Conservation (phyloP, 139 green algal genomes). For the Chlamydomonas schloesseri region DNA sequence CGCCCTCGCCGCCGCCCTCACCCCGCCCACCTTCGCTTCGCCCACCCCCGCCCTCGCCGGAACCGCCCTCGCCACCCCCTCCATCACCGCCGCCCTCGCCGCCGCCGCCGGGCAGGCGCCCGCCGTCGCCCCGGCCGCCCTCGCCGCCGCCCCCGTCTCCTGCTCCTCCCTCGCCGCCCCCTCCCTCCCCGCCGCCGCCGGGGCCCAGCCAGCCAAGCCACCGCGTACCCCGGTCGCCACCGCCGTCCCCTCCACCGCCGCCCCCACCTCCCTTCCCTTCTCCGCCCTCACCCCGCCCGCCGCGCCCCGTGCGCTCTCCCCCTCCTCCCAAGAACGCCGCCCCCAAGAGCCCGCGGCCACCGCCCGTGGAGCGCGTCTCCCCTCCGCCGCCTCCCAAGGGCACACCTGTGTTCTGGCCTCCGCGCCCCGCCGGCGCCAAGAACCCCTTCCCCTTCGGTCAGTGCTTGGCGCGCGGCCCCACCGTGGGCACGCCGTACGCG, state of each 20-base stretch:
- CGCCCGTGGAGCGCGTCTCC: neutral
- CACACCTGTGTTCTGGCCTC: neutral
- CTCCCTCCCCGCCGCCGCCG: neutral
- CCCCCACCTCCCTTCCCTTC: too few relatives aligned
- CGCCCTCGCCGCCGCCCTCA: neutral
- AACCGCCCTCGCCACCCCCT: too few relatives aligned
- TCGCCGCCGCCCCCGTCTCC: neutral
- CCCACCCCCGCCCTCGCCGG: neutral
- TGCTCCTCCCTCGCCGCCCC: neutral
- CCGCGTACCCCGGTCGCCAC: neutral
- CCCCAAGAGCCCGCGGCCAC: neutral
- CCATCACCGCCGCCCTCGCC: neutral
- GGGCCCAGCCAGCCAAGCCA: neutral
- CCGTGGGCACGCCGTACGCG: neutral
- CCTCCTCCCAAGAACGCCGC: neutral
- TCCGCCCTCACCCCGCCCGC: neutral
- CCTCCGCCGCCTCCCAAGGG: neutral
- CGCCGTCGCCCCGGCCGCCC: neutral
- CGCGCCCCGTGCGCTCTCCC: neutral
- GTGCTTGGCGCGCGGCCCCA: neutral
- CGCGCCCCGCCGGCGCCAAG: neutral
- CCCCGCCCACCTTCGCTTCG: neutral
- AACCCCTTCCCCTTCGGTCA: constrained; percentile 35
- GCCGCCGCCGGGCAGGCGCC: neutral
- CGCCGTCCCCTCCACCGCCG: neutral